These are phyloP conservation scores for Coniochaeta prunicola DNA, from an alignment of 2,329 filamentous ascomycete genomes.

Conservation along the genomic window DNA sequence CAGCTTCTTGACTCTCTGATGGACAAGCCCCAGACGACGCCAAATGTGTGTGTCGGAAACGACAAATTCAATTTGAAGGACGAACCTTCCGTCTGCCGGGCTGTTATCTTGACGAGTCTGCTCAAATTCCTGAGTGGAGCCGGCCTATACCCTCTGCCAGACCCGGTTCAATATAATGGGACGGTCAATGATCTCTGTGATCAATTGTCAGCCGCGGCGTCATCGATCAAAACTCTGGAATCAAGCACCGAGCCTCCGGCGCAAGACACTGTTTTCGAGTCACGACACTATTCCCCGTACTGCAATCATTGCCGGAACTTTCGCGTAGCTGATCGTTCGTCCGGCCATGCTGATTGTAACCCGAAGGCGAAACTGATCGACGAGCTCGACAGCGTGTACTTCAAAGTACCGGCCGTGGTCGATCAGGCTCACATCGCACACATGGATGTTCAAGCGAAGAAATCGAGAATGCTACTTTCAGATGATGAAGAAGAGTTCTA, in stretches of 20 bases:
- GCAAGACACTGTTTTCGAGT: not conserved
- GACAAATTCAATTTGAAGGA: not conserved
- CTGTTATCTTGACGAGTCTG: not conserved
- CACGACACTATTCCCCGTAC: no score
- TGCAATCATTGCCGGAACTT: not conserved
- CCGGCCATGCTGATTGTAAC: not conserved
- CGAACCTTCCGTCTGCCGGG: not conserved
- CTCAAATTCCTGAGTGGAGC: not conserved
- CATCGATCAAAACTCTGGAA: not conserved
- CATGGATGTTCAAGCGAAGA: conserved; percentile 3
- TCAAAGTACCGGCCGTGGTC: not conserved
- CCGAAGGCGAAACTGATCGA: not conserved
- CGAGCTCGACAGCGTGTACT: not conserved
- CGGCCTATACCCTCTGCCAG: not conserved
- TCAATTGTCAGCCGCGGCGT: not conserved
- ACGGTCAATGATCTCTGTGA: not conserved
- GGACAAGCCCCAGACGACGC: not conserved
- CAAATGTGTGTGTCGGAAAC: not conserved
- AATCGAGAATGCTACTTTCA: not conserved
- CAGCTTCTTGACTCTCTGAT: not conserved
- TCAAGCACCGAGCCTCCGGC: no score
- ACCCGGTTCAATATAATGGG: not conserved
- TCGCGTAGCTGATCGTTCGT: not conserved
- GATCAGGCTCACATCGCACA: conserved; percentile 3
- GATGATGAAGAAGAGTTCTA: no score